Conservation (phyloP, 306 rosid genomes). For the Bauhinia variegata region DNA sequence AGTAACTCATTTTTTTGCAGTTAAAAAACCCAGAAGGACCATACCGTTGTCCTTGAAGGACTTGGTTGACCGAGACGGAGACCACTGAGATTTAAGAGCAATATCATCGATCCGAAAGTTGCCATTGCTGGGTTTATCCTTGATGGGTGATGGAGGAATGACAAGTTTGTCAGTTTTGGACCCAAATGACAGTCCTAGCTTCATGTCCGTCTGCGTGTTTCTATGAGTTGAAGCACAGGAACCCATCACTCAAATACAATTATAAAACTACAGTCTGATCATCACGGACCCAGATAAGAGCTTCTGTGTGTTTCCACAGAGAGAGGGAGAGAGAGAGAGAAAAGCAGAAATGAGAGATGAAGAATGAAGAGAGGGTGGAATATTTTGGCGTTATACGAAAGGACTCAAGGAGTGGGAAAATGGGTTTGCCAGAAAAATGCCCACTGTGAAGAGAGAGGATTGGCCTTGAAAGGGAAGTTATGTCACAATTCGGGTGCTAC, state of each 20-base stretch:
- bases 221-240: constrained; percentile 61
- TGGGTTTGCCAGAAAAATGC: constrained; percentile 31
- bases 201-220: constrained; percentile 61
- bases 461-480: constrained; percentile 57
- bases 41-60: constrained; percentile 49
- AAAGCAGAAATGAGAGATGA: constrained; percentile 41
- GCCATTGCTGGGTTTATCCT: constrained; percentile 46
- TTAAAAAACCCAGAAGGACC: constrained; percentile 1
- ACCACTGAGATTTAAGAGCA: constrained; percentile 48
- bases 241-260: constrained; percentile 60
- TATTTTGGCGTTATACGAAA: constrained; percentile 58
- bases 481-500: constrained; percentile 12
- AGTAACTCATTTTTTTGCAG: background rate
- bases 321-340: constrained; percentile 28
- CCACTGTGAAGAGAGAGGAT: constrained; percentile 18
- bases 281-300: constrained; percentile 36
- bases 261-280: constrained; percentile 37
- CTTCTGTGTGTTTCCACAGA: constrained; percentile 30
- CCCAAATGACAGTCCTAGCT: constrained; percentile 52
- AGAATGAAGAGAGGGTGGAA: constrained; percentile 18
- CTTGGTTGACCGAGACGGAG: constrained; percentile 57
- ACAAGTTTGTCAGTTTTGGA: constrained; percentile 55
- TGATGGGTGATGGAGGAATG: constrained; percentile 70
- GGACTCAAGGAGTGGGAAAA: constrained; percentile 40
- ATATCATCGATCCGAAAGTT: constrained; percentile 45